Evolutionary conservation across 352 stramenopile species (phyloP).

Genomic region (Globisporangium iwayamae): DNA sequence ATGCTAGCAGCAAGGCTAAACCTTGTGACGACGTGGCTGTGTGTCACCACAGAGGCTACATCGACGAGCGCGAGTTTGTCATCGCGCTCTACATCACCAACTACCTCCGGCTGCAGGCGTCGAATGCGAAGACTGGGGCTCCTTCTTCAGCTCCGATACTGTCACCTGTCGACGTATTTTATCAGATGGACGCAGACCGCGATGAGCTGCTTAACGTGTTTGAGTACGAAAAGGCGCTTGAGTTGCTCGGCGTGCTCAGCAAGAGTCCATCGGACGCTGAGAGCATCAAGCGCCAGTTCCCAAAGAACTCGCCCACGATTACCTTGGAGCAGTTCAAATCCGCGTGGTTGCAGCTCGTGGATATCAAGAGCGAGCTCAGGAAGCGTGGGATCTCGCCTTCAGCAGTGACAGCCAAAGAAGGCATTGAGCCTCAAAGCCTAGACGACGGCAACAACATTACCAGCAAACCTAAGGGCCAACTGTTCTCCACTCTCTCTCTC

Average conservation of each 20-base stretch:
- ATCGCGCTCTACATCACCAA: conserved; percentile 74
- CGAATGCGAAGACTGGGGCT: conserved; percentile 15
- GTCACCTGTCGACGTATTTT: conserved; percentile 55
- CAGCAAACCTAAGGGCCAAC: not conserved
- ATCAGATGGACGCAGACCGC: conserved; percentile 54
- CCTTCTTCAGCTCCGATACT: conserved; percentile 15
- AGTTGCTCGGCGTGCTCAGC: conserved; percentile 34
- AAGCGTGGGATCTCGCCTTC: conserved; percentile 28
- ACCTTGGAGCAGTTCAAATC: conserved; percentile 53
- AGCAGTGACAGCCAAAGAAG: not conserved
- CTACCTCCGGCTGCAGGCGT: conserved; percentile 34
- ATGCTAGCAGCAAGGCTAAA: not conserved
- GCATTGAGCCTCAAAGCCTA: too few species aligned
- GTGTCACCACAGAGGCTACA: conserved; percentile 37
- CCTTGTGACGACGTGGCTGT: not conserved
- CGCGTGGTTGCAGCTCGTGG: conserved; percentile 48
- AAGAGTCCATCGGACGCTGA: conserved; percentile 16
- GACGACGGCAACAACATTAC: not conserved
- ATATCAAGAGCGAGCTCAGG: conserved; percentile 38
- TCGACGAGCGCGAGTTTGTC: conserved; percentile 74
- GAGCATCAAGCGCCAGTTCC: conserved; percentile 29
- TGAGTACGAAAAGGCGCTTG: conserved; percentile 62
- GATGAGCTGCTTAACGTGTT: conserved; percentile 61
- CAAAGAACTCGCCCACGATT: conserved; percentile 28
- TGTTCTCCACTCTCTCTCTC: conserved; percentile 5